Evolutionary conservation across 2,329 filamentous ascomycete genomes (phyloP).

Genomic region (Colletotrichum tanaceti): DNA sequence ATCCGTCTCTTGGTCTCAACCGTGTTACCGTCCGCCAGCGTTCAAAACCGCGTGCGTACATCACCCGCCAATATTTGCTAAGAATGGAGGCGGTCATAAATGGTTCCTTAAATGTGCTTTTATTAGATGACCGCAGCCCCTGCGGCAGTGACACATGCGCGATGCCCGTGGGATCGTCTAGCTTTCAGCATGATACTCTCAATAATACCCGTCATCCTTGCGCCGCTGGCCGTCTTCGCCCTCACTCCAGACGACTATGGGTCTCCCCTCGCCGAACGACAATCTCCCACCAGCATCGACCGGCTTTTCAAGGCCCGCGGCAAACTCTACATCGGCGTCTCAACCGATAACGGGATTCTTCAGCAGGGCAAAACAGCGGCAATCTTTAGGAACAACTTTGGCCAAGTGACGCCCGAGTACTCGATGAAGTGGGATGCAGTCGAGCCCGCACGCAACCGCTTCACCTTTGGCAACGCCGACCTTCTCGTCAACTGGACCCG

Average conservation of each 20-base stretch:
- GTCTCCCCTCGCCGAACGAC: slow-evolving; percentile 52
- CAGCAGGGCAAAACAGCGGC: slow-evolving; percentile 60
- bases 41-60: no score
- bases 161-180: no score
- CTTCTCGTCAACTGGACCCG: slow-evolving; percentile 68
- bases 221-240: slow-evolving; percentile 53
- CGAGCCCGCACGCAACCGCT: slow-evolving; percentile 60
- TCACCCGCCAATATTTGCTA: neutral
- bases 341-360: slow-evolving; percentile 66
- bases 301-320: slow-evolving; percentile 68
- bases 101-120: neutral
- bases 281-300: slow-evolving; percentile 62
- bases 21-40: no score
- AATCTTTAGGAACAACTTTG: slow-evolving; percentile 71
- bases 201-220: slow-evolving; percentile 51
- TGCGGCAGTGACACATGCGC: neutral
- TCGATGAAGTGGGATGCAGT: slow-evolving; percentile 76
- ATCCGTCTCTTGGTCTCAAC: no score
- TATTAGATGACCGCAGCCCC: no score
- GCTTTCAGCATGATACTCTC: slow-evolving; percentile 42
- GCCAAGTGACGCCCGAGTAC: slow-evolving; percentile 75
- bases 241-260: slow-evolving; percentile 56
- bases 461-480: slow-evolving; percentile 68
- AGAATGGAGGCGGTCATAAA: neutral
- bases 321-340: slow-evolving; percentile 73